Percentiles rank a stretch among this genome's conserved stretches.
phyloP scores from a whole-genome alignment of 192 early-diverging fungal genomes.

The Dissophora ornata region DNA sequence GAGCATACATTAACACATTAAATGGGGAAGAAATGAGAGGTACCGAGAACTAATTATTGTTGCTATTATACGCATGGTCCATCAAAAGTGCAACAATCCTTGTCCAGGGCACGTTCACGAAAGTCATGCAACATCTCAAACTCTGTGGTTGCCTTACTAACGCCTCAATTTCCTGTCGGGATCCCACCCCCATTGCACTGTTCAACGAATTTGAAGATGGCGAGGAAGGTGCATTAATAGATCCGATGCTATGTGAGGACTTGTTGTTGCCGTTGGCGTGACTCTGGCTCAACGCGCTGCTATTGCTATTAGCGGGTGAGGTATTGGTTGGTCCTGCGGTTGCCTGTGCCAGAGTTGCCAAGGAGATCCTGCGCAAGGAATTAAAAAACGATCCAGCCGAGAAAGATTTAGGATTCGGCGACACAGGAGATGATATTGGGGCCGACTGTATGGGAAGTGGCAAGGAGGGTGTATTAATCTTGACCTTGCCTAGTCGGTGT shows the following conservation, averaged over 20 bases:
- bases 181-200: conserved; percentile 53
- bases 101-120: conserved; percentile 94
- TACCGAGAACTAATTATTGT: background rate
- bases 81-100: conserved; percentile 65
- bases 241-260: conserved; percentile 4
- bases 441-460: background rate
- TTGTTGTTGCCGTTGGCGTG: background rate
- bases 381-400: conserved; percentile 56
- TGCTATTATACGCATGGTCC: conserved; percentile 38
- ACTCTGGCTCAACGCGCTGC: background rate
- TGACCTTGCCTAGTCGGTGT: background rate
- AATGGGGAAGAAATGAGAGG: no score
- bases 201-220: background rate
- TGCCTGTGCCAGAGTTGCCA: conserved; percentile 40
- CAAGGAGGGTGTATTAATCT: background rate
- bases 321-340: background rate
- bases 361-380: conserved; percentile 50
- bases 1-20: background rate
- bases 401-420: conserved; percentile 25
- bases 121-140: conserved; percentile 88
- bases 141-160: conserved; percentile 71
- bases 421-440: background rate
- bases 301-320: background rate
- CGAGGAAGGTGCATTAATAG: background rate
- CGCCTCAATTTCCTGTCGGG: conserved; percentile 43